Percentiles rank a stretch among this genome's conserved stretches.
These are phyloP conservation scores for Tetrapisispora arboricola DNA, from an alignment of 805 yeast genomes.

Conservation along the genomic window DNA sequence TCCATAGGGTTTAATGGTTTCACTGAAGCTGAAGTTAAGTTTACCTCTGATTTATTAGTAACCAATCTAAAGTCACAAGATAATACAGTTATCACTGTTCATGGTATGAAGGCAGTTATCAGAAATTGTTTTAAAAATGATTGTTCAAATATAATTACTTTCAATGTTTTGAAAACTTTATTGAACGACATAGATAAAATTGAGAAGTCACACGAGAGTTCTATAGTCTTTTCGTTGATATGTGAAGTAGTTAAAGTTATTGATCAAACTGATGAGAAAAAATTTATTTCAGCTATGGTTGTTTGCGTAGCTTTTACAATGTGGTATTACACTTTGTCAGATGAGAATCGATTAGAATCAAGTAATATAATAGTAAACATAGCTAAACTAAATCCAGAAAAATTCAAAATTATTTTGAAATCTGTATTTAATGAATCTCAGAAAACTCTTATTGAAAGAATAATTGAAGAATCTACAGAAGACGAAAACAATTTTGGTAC, in stretches of 20 bases:
- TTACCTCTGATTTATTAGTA: slow-evolving; percentile 28
- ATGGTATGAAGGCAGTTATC: slow-evolving; percentile 53
- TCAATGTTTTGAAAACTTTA: slow-evolving; percentile 37
- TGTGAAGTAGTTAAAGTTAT: slow-evolving; percentile 35
- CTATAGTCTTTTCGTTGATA: slow-evolving; percentile 16
- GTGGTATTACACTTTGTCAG: slow-evolving; percentile 26
- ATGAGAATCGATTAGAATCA: slow-evolving; percentile 27
- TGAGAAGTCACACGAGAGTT: slow-evolving; percentile 1
- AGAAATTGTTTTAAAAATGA: slow-evolving; percentile 12
- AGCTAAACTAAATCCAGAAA: slow-evolving; percentile 34
- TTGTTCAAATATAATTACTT: slow-evolving; percentile 32
- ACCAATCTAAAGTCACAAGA: slow-evolving; percentile 30
- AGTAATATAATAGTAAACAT: slow-evolving; percentile 40
- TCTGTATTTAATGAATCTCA: slow-evolving; percentile 33
- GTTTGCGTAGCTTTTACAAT: slow-evolving; percentile 28
- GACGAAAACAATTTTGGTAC: not conserved
- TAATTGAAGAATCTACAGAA: slow-evolving; percentile 3
- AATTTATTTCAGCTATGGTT: slow-evolving; percentile 5
- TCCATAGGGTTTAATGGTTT: slow-evolving; percentile 29
- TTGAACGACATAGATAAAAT: slow-evolving; percentile 21
- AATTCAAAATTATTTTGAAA: slow-evolving; percentile 41
- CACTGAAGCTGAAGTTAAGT: slow-evolving; percentile 30
- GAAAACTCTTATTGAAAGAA: slow-evolving; percentile 14
- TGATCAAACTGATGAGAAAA: slow-evolving; percentile 13
- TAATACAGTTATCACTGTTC: slow-evolving; percentile 38